These are phyloP conservation scores for Saccharomyces hybrid DNA, from an alignment of 1,139 yeast genomes.

Conservation along the genomic window DNA sequence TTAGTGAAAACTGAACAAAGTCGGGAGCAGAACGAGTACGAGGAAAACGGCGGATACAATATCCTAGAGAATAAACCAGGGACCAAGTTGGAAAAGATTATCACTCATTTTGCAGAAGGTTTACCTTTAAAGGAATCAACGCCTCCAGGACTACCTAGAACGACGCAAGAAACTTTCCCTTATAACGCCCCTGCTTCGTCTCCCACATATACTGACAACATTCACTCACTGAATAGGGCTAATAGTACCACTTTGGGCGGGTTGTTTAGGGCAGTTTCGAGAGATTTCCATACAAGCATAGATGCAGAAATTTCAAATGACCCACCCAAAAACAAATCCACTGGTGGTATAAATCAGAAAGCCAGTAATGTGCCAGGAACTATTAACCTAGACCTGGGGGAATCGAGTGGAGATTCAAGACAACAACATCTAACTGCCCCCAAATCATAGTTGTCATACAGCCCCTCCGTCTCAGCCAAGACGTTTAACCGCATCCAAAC, in stretches of 20 bases:
- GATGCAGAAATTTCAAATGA: conserved; percentile 25
- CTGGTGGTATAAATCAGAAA: conserved; percentile 35
- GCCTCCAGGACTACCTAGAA: conserved; percentile 12
- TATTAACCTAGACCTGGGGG: background rate
- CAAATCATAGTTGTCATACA: background rate
- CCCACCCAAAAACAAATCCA: conserved; percentile 29
- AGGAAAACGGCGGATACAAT: conserved; percentile 27
- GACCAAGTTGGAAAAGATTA: conserved; percentile 28
- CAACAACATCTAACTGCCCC: background rate
- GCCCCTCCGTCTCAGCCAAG: background rate
- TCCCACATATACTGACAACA: conserved; percentile 3
- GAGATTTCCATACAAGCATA: conserved; percentile 15
- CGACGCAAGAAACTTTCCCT: conserved; percentile 24
- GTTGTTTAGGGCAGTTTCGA: conserved; percentile 18
- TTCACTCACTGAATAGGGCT: background rate
- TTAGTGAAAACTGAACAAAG: conserved; percentile 15
- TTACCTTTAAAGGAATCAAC: background rate
- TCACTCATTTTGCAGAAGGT: conserved; percentile 15
- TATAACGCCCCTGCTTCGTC: conserved; percentile 9
- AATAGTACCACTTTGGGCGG: conserved; percentile 1
- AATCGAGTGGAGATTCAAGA: background rate
- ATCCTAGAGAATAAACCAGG: conserved; percentile 34
- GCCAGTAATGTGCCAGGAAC: conserved; percentile 43
- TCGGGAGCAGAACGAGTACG: conserved; percentile 26
- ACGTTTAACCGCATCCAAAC: background rate